Evolutionary conservation across 23 red algal species (phyloP).

Genomic region (Pyropia yezoensis): DNA sequence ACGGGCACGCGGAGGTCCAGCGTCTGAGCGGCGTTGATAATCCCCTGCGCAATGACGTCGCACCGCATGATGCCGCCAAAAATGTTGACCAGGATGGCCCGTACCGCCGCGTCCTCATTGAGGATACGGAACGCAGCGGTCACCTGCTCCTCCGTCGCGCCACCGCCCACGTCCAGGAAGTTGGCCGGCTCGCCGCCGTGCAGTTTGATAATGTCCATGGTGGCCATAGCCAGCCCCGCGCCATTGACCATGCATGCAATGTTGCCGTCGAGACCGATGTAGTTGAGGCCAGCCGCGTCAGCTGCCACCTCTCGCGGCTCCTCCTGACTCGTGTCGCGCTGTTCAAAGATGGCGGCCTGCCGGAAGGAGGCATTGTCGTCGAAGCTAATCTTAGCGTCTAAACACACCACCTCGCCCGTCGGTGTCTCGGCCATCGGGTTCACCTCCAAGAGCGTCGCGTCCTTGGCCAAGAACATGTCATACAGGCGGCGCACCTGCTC

Average conservation of each 20-base stretch:
- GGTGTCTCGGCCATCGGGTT: slow-evolving; percentile 87
- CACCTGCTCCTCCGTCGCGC: slow-evolving; percentile 94
- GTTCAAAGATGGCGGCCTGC: slow-evolving; percentile 76
- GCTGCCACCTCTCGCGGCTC: slow-evolving; percentile 93
- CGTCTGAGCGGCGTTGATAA: slow-evolving; percentile 80
- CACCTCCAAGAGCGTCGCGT: slow-evolving; percentile 79
- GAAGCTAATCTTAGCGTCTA: slow-evolving; percentile 98
- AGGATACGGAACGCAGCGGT: slow-evolving; percentile 89
- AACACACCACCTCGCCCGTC: slow-evolving; percentile 69
- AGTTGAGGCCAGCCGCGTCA: slow-evolving; percentile 72
- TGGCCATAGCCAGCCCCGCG: slow-evolving; percentile 96
- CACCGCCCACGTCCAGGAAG: slow-evolving; percentile 93
- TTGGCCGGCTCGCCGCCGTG: slow-evolving; percentile 96
- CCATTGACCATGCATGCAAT: slow-evolving; percentile 98
- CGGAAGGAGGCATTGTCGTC: slow-evolving; percentile 97
- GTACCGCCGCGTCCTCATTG: slow-evolving; percentile 70
- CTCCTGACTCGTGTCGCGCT: slow-evolving; percentile 85
- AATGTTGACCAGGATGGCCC: slow-evolving; percentile 94
- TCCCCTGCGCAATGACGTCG: slow-evolving; percentile 97
- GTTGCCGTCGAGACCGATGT: slow-evolving; percentile 95
- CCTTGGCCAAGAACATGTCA: slow-evolving; percentile 81
- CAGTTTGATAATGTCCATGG: slow-evolving; percentile 99
- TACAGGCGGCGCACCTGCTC: slow-evolving; percentile 75
- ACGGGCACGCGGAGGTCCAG: slow-evolving; percentile 82
- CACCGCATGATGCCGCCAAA: slow-evolving; percentile 99